A percentile compares a stretch with the other conserved stretches of the same genome.
These are phyloP conservation scores for Solanum chacoense DNA, from an alignment of 305 asterid genomes.

Conservation along the genomic window DNA sequence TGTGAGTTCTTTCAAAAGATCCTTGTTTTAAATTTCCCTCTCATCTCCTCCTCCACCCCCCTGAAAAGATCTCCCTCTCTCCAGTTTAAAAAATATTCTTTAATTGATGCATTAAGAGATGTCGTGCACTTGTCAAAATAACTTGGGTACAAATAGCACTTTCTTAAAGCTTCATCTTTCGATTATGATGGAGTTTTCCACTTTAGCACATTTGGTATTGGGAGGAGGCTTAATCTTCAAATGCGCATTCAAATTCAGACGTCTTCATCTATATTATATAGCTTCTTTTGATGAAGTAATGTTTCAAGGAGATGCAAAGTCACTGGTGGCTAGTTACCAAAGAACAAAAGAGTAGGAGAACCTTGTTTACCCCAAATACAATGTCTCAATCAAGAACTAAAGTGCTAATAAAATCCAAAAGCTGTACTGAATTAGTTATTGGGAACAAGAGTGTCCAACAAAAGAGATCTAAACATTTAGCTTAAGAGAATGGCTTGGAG, in stretches of 20 bases:
- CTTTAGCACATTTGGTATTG: background rate
- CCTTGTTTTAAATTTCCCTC: background rate
- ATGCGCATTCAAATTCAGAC: background rate
- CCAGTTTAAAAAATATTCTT: background rate
- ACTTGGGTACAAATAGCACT: background rate
- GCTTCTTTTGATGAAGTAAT: background rate
- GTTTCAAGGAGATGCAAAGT: background rate
- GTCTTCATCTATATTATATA: background rate
- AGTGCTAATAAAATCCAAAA: background rate
- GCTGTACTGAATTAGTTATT: background rate
- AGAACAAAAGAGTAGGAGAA: background rate
- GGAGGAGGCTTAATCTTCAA: background rate
- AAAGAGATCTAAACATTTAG: background rate
- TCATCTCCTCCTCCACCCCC: background rate
- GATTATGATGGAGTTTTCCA: background rate
- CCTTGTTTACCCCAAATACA: background rate
- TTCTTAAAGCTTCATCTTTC: background rate
- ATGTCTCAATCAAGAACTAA: background rate
- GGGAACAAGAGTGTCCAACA: background rate
- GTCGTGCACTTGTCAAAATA: background rate
- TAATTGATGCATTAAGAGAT: background rate
- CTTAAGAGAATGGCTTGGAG: background rate
- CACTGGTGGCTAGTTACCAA: background rate
- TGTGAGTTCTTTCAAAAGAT: constrained; percentile 31
- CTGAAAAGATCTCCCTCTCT: background rate